phyloP scores from a whole-genome alignment of 352 stramenopile genomes.

The Phytophthora sojae region DNA sequence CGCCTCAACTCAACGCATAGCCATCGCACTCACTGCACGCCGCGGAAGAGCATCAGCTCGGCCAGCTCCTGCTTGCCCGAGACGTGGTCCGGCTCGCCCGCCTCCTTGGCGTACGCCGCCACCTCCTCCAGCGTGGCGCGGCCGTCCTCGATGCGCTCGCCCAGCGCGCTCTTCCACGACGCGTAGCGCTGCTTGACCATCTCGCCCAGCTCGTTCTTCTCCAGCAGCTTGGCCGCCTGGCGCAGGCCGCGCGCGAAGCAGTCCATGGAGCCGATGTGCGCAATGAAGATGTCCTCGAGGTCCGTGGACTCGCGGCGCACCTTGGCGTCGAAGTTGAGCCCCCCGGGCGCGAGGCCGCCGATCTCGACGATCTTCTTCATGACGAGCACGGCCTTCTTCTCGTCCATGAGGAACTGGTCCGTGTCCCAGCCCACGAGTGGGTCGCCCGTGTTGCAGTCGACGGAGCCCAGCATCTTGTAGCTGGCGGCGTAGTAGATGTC shows the following conservation, averaged over 20 bases:
- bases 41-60: conserved; percentile 68
- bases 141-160: conserved; percentile 64
- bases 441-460: conserved; percentile 88
- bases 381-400: conserved; percentile 75
- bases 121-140: conserved; percentile 75
- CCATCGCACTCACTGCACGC: conserved; percentile 22
- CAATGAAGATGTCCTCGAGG: conserved; percentile 84
- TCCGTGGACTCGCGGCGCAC: conserved; percentile 85
- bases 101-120: conserved; percentile 44
- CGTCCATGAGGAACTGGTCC: conserved; percentile 88
- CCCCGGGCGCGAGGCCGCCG: conserved; percentile 70
- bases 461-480: conserved; percentile 81
- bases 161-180: conserved; percentile 70
- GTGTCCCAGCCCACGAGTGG: conserved; percentile 69
- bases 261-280: conserved; percentile 89
- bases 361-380: conserved; percentile 83
- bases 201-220: conserved; percentile 57
- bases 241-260: conserved; percentile 79
- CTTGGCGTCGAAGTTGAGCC: conserved; percentile 91
- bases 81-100: conserved; percentile 63
- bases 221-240: conserved; percentile 70
- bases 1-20: too few species aligned
- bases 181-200: conserved; percentile 73
- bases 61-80: conserved; percentile 84
- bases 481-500: conserved; percentile 81